These are phyloP conservation scores for Podospora didyma DNA, from an alignment of 495 filamentous ascomycete genomes.

Conservation along the genomic window DNA sequence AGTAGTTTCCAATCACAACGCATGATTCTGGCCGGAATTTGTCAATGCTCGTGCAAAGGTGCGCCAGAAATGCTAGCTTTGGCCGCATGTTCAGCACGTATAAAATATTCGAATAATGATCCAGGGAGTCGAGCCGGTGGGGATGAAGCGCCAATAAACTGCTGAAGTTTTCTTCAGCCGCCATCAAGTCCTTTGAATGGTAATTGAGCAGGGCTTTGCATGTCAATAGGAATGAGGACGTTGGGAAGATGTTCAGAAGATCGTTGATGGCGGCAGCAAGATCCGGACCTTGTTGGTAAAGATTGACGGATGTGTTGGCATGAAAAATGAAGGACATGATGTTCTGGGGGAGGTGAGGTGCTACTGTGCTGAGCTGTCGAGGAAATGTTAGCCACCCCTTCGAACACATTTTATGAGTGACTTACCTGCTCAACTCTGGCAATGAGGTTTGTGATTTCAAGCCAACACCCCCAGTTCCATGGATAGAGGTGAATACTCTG, in stretches of 20 bases:
- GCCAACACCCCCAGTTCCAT: constrained; percentile 96
- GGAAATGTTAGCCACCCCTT: constrained; percentile 11
- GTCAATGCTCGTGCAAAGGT: constrained; percentile 82
- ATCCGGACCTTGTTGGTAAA: constrained; percentile 77
- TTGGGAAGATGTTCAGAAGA: constrained; percentile 78
- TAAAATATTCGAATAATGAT: constrained; percentile 94
- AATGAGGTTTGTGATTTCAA: constrained; percentile 76
- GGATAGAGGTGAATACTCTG: constrained; percentile 80
- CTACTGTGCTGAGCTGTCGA: constrained; percentile 44
- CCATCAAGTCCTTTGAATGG: constrained; percentile 88
- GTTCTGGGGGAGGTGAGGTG: constrained; percentile 70
- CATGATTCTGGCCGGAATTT: constrained; percentile 97
- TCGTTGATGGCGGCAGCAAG: constrained; percentile 69
- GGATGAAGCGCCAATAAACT: constrained; percentile 75
- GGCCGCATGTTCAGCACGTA: constrained; percentile 86
- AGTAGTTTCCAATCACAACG: constrained; percentile 97
- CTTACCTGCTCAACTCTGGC: constrained; percentile 76
- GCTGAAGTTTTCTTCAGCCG: constrained; percentile 81
- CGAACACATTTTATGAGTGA: background rate
- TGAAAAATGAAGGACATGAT: constrained; percentile 93
- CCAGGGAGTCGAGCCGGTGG: constrained; percentile 82
- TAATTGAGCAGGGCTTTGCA: constrained; percentile 85
- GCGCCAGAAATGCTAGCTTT: constrained; percentile 87
- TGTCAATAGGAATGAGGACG: constrained; percentile 81
- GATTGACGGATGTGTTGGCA: constrained; percentile 81